Evolutionary conservation across 495 filamentous ascomycete genomes (phyloP).

Genomic region (Astrothelium macrocarpum): DNA sequence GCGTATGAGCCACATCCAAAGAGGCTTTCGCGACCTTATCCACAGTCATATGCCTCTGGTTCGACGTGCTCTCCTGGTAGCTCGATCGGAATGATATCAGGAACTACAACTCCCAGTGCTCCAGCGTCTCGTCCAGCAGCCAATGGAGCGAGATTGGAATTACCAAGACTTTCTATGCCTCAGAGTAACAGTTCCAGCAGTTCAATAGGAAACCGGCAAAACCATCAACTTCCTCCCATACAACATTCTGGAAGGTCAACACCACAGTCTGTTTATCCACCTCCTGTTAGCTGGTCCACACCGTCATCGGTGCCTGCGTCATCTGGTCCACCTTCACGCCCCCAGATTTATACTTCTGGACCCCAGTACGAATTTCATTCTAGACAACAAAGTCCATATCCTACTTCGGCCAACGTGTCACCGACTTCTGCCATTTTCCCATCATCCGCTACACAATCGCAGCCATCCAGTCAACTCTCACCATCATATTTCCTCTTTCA

Average conservation of each 20-base stretch:
- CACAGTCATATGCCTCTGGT: background rate
- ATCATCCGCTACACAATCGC: constrained; percentile 12
- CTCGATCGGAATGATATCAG: background rate
- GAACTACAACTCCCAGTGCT: background rate
- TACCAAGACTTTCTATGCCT: background rate
- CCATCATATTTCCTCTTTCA: constrained; percentile 54
- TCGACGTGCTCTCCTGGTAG: background rate
- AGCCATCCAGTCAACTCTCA: constrained; percentile 48
- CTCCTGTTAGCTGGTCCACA: constrained; percentile 38
- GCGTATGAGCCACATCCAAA: constrained; percentile 59
- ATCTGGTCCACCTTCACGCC: constrained; percentile 45
- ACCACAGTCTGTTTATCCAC: constrained; percentile 36
- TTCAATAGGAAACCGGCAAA: background rate
- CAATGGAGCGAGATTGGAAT: background rate
- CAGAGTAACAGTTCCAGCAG: background rate
- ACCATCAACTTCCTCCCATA: background rate
- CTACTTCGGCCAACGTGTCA: constrained; percentile 28
- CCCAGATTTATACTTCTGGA: constrained; percentile 12
- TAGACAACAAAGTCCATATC: constrained; percentile 31
- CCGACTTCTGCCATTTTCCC: constrained; percentile 23
- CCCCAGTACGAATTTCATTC: constrained; percentile 23
- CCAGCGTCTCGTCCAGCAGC: background rate
- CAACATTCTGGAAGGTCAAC: constrained; percentile 1
- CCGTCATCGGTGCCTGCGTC: constrained; percentile 37
- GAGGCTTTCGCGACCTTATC: constrained; percentile 28